These are phyloP conservation scores for Neurospora sp. DNA, from an alignment of 495 filamentous ascomycete species.

Conservation along the genomic window DNA sequence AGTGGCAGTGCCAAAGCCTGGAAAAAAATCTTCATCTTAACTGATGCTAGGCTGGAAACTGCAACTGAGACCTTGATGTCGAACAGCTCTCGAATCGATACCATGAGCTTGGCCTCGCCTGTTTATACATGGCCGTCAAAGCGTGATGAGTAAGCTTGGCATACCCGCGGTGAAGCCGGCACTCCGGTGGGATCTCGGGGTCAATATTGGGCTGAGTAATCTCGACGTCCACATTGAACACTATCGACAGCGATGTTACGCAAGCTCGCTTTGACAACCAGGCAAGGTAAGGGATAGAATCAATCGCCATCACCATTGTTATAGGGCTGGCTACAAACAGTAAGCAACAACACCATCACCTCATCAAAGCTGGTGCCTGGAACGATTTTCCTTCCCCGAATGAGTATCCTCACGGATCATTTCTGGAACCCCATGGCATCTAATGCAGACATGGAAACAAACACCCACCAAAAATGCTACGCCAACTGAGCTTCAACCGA, in stretches of 20 bases:
- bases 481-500: background rate
- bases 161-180: background rate
- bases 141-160: background rate
- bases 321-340: background rate
- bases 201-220: background rate
- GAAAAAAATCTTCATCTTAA: background rate
- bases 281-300: background rate
- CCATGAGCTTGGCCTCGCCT: background rate
- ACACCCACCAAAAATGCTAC: background rate
- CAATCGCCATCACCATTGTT: background rate
- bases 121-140: background rate
- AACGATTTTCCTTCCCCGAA: background rate
- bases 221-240: background rate
- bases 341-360: background rate
- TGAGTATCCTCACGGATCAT: background rate
- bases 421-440: background rate
- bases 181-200: background rate
- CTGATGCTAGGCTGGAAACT: background rate
- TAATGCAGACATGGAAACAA: background rate
- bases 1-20: background rate
- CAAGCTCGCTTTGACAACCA: background rate
- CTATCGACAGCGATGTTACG: background rate
- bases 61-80: background rate
- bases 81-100: background rate
- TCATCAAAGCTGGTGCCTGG: background rate